Evolutionary conservation across 139 green algal genomes (phyloP).

Genomic region (Diplosphaera chodatii): DNA sequence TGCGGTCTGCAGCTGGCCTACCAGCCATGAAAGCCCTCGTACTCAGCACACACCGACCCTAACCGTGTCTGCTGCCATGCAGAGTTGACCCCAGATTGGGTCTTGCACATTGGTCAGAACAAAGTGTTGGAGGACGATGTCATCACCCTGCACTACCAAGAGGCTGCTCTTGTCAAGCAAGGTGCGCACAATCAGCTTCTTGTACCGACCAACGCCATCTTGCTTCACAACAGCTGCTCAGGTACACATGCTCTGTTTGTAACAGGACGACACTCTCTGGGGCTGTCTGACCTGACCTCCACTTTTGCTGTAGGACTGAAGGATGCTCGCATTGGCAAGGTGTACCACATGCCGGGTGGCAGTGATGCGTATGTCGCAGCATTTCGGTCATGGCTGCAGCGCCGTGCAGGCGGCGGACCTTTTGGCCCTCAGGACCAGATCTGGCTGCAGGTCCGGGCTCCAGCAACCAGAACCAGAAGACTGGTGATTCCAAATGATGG

Average conservation of each 20-base stretch:
- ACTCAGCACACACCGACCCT: too few relatives aligned
- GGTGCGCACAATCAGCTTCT: slow-evolving; percentile 3
- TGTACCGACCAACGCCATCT: too few relatives aligned
- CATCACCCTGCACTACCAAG: slow-evolving; percentile 44
- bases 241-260: too few relatives aligned
- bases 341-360: slow-evolving; percentile 36
- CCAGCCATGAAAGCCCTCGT: too few relatives aligned
- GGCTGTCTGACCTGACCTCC: too few relatives aligned
- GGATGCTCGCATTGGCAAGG: slow-evolving; percentile 6
- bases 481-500: too few relatives aligned
- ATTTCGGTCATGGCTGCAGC: slow-evolving; percentile 32
- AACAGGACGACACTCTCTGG: too few relatives aligned
- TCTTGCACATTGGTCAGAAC: slow-evolving; percentile 35
- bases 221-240: too few relatives aligned
- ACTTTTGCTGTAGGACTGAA: neutral
- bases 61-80: neutral
- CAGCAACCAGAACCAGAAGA: too few relatives aligned
- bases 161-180: slow-evolving; percentile 14
- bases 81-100: slow-evolving; percentile 23
- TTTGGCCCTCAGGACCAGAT: slow-evolving; percentile 28
- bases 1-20: too few relatives aligned
- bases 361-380: slow-evolving; percentile 34
- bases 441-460: slow-evolving; percentile 23
- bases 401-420: slow-evolving; percentile 27
- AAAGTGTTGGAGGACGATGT: slow-evolving; percentile 48